Evolutionary conservation across 495 filamentous ascomycete species (phyloP), one percentile per base, ranked within the genome.

Genomic region (Lepidopterella palustris): DNA sequence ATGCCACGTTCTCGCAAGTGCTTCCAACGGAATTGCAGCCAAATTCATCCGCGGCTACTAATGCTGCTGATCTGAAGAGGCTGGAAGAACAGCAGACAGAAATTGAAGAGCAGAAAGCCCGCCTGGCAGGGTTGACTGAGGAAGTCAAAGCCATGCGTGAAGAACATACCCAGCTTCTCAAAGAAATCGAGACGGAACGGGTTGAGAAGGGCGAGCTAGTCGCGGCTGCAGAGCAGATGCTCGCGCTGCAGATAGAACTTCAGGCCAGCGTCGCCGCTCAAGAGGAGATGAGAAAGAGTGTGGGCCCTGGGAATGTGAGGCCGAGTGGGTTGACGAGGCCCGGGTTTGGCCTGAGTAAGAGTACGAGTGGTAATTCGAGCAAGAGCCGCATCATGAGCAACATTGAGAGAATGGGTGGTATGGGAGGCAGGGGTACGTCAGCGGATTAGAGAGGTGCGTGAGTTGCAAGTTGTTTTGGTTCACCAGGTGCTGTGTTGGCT

Each of bases 121-220:
- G 74, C 56, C 76, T 95, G 25, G 78, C 88, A 59, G 87, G 84
- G 53, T 76, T 96, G 11, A 79, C 83, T 64, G 78, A 83, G 6
- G 86, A 92, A 58, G 71, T 95, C 60, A 73, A 73, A 18, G 80
- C 80, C 24, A 72, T 93, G 29, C 82, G 84, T 67, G 71, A 75
- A 0, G 84, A 90, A 53, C 86, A 88, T 55, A 79, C 79, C 6
- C 78, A 81, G 11, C 75, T 95, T 5, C 75, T 84, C 21, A 67
- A 73, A 21, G 78, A 89, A 27, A 73, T 90, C 18, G 84, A 93
- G 68, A 77, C 80, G 28, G 95, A 97, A 73, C 80, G 92, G 2
- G 79, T 87, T 21, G 93, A 98, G 74, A 98, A 96, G 73, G 90
- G 90, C 32, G 91, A 96, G 65, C 78, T 98, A 45, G 91, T 98